Evolutionary conservation across 257 asterid genomes (phyloP).

Genomic region (Solanum pimpinellifolium): DNA sequence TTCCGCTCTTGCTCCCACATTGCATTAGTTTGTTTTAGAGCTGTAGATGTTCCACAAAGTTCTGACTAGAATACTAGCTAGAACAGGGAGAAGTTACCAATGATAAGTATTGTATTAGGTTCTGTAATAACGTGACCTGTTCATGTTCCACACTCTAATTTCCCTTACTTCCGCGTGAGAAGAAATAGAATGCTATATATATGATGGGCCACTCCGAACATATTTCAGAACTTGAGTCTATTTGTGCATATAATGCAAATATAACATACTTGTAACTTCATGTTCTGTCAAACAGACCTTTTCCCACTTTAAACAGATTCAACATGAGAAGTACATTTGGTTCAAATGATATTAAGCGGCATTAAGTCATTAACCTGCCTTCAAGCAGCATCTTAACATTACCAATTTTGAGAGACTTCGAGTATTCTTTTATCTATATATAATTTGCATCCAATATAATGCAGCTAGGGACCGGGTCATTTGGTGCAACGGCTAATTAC

Average conservation of each 20-base stretch:
- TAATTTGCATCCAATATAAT: constrained; percentile 4
- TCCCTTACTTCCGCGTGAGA: background rate
- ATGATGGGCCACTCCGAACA: background rate
- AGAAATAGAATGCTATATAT: background rate
- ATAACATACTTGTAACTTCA: background rate
- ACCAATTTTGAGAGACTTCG: background rate
- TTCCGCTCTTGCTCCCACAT: background rate
- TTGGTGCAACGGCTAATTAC: constrained; percentile 71
- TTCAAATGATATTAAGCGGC: background rate
- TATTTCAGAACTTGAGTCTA: background rate
- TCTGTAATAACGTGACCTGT: background rate
- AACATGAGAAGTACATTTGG: background rate
- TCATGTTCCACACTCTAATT: background rate
- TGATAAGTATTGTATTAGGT: background rate
- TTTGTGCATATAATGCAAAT: background rate
- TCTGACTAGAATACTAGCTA: background rate
- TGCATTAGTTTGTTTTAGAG: background rate
- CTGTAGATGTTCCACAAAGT: background rate
- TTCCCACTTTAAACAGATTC: background rate
- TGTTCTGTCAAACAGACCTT: background rate
- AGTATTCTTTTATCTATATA: background rate
- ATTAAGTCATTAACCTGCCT: background rate
- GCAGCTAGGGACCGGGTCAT: constrained; percentile 74
- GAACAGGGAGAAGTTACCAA: background rate
- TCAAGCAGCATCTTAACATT: background rate